phyloP scores from a whole-genome alignment of 345 rosid genomes.

The Salix arbutifolia region DNA sequence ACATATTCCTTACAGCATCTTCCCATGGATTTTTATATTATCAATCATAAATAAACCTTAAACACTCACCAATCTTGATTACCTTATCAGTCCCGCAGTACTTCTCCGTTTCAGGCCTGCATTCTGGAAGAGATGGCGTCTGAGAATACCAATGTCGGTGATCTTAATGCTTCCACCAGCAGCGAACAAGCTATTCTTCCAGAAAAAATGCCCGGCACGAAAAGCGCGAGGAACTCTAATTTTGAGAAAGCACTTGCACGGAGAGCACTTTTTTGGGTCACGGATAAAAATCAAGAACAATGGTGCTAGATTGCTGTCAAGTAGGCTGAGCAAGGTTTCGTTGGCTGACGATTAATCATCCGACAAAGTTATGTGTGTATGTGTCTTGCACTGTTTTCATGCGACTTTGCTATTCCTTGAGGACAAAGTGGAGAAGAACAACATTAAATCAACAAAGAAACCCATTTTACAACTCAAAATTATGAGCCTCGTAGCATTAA shows the following conservation, averaged over 20 bases:
- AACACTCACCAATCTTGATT: conserved; percentile 5
- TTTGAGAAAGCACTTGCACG: conserved; percentile 40
- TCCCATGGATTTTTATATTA: neutral
- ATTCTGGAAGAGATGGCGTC: conserved; percentile 29
- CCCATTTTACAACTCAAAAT: neutral
- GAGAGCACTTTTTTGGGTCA: conserved; percentile 40
- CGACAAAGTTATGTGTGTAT: conserved; percentile 6
- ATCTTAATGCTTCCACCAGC: conserved; percentile 19
- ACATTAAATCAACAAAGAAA: neutral
- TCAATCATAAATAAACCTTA: neutral
- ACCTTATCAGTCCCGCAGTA: neutral
- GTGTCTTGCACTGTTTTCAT: neutral
- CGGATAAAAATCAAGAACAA: conserved; percentile 18
- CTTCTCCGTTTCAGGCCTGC: neutral
- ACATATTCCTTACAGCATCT: conserved; percentile 15
- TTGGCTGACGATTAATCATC: conserved; percentile 31
- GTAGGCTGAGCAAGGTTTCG: conserved; percentile 54
- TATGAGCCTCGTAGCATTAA: neutral
- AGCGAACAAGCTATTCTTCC: conserved; percentile 12
- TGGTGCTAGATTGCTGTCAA: conserved; percentile 29
- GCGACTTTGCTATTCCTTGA: neutral
- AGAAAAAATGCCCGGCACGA: conserved; percentile 10
- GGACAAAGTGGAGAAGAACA: neutral
- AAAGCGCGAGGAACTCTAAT: conserved; percentile 17
- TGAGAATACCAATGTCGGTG: conserved; percentile 13